A percentile compares a stretch with the other conserved stretches of the same genome.
These are phyloP conservation scores for Amaranthus cruentus DNA, from an alignment of 148 eudicot species.

Conservation along the genomic window DNA sequence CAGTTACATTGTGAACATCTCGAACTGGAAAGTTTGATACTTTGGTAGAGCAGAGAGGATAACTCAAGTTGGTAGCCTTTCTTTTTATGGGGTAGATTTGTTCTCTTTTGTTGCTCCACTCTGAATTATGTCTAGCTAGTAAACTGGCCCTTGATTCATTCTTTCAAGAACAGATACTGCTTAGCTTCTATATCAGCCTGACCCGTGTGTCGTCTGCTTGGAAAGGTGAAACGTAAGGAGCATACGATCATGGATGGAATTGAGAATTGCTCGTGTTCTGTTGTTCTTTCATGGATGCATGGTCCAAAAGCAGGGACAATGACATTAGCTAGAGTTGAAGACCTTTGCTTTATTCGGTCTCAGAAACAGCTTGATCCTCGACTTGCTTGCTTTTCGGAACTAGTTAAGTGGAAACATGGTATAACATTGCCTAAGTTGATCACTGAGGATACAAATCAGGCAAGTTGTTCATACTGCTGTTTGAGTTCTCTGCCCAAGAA, in stretches of 20 bases:
- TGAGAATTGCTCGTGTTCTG: constrained; percentile 49
- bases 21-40: background rate
- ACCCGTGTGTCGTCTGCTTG: background rate
- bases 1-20: background rate
- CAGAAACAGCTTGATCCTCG: constrained; percentile 25
- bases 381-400: constrained; percentile 33
- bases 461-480: constrained; percentile 7
- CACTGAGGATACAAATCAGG: constrained; percentile 11
- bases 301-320: constrained; percentile 43
- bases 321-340: constrained; percentile 26
- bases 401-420: constrained; percentile 39
- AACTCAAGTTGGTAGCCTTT: background rate
- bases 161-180: background rate
- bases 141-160: too few species aligned
- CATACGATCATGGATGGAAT: constrained; percentile 35
- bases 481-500: constrained; percentile 1
- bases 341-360: constrained; percentile 31
- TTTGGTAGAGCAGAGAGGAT: background rate
- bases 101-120: background rate
- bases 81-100: background rate
- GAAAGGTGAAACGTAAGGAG: constrained; percentile 36
- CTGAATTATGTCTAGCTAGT: background rate
- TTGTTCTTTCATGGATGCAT: constrained; percentile 51
- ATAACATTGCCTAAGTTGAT: constrained; percentile 4
- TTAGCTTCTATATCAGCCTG: background rate